Percentiles rank a stretch among this genome's conserved stretches.
phyloP scores from a whole-genome alignment of 768 basidiomycete species.

The Glaciozyma martinii region DNA sequence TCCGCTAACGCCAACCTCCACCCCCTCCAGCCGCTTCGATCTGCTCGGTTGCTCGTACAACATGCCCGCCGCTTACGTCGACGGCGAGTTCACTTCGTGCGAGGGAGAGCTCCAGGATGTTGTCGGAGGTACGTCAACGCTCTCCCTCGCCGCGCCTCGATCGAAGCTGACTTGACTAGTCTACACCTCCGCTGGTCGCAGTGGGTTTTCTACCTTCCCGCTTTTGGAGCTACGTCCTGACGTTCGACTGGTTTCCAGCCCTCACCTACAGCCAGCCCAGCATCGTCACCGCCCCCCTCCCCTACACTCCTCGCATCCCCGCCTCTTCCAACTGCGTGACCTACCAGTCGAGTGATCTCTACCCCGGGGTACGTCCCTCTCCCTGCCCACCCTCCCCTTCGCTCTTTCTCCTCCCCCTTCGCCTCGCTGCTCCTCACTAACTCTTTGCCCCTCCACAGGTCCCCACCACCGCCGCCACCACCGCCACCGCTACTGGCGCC shows the following conservation, averaged over 20 bases:
- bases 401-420: too few species aligned
- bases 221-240: conserved; percentile 19
- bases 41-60: conserved; percentile 28
- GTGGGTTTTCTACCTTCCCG: background rate
- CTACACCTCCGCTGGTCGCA: background rate
- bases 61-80: conserved; percentile 29
- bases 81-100: conserved; percentile 31
- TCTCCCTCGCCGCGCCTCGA: too few species aligned
- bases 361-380: background rate
- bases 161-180: background rate
- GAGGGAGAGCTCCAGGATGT: conserved; percentile 33
- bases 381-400: background rate
- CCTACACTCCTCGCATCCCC: conserved; percentile 32
- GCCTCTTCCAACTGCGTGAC: conserved; percentile 35
- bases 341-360: conserved; percentile 29
- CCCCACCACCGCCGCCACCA: too few species aligned
- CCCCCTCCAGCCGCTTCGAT: conserved; percentile 10
- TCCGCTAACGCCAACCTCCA: background rate
- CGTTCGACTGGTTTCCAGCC: conserved; percentile 20
- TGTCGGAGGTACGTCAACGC: background rate
- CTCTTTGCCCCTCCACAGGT: too few species aligned
- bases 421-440: too few species aligned
- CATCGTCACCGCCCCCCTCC: conserved; percentile 31
- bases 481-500: too few species aligned
- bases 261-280: conserved; percentile 32